phyloP scores from a whole-genome alignment of 2,329 filamentous ascomycete species.

The Diaporthe sp. region DNA sequence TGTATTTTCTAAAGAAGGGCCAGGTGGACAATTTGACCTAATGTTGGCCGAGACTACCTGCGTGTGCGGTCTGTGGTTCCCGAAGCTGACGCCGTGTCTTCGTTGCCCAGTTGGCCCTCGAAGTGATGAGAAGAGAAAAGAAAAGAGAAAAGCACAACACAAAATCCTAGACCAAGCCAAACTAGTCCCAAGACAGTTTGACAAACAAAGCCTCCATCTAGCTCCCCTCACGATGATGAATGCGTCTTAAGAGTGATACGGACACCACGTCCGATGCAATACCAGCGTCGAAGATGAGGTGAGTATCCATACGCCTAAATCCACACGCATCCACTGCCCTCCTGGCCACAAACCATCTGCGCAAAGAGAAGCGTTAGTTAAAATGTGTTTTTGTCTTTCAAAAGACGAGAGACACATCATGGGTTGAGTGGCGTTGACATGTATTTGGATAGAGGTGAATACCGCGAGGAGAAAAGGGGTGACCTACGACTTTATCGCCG shows the following conservation, averaged over 20 bases:
- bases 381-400: not conserved
- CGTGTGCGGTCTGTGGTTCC: not conserved
- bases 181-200: not conserved
- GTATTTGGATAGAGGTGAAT: rapidly evolving
- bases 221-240: not conserved
- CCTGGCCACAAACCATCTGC: conserved; percentile 22
- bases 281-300: not conserved
- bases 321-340: not conserved
- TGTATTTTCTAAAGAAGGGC: too few relatives aligned
- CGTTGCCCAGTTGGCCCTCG: not conserved
- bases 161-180: not conserved
- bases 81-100: not conserved
- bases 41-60: not conserved
- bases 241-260: not conserved
- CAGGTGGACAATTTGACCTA: too few relatives aligned
- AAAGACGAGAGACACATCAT: not conserved
- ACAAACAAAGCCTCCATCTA: not conserved
- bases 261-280: not conserved
- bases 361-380: not conserved
- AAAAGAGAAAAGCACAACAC: not conserved
- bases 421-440: too few relatives aligned
- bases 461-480: not conserved
- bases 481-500: not conserved
- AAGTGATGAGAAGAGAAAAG: not conserved
- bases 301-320: not conserved